A percentile compares a stretch with the other conserved stretches of the same genome.
These are phyloP conservation scores for Coffea canephora DNA, from an alignment of 257 asterid species.

Conservation along the genomic window DNA sequence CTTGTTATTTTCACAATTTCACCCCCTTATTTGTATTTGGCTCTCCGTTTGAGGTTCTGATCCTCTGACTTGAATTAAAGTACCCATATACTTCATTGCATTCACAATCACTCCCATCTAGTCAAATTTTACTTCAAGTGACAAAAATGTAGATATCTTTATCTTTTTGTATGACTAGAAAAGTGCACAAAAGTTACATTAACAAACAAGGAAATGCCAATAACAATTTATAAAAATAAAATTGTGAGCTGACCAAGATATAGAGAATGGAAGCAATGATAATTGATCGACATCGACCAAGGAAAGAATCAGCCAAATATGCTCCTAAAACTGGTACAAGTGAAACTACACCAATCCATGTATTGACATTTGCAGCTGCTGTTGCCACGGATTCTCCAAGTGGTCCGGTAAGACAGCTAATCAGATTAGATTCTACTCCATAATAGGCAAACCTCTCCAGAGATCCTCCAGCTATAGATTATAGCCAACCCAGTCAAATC, in stretches of 20 bases:
- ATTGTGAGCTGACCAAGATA: background rate
- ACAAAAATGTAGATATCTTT: too few species aligned
- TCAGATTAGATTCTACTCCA: background rate
- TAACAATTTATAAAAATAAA: too few species aligned
- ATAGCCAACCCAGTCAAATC: background rate
- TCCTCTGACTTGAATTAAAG: too few species aligned
- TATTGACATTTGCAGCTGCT: background rate
- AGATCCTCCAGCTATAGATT: background rate
- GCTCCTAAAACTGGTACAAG: background rate
- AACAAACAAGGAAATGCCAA: too few species aligned
- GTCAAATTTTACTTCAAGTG: too few species aligned
- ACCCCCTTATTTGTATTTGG: too few species aligned
- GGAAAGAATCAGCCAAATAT: background rate
- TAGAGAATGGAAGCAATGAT: background rate
- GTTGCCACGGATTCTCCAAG: background rate
- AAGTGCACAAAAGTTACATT: too few species aligned
- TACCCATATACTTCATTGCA: too few species aligned
- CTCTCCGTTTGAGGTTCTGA: too few species aligned
- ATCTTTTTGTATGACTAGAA: too few species aligned
- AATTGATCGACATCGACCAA: background rate
- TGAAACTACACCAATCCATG: background rate
- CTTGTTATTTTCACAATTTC: too few species aligned
- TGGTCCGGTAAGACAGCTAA: background rate
- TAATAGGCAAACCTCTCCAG: background rate
- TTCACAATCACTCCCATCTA: too few species aligned